Evolutionary conservation across 2,329 filamentous ascomycete species (phyloP), one percentile per base, ranked within the genome.

Genomic region (Fusarium torreyae): DNA sequence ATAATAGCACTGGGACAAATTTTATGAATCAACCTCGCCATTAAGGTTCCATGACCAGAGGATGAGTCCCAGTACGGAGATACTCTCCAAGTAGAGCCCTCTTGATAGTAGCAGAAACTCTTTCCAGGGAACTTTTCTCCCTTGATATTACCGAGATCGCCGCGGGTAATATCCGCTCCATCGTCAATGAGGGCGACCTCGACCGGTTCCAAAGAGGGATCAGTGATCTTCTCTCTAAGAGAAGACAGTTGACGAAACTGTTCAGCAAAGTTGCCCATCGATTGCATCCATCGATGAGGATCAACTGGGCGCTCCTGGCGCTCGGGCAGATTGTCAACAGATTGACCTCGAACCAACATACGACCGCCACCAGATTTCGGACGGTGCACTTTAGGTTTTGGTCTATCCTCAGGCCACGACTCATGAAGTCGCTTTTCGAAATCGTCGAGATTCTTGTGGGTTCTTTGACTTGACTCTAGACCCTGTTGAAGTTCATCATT

Each of bases 21-120:
- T 22, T 48, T 55, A 5, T 38, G 52, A 2, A 55, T 31, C 1
- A 55, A 33, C 2, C 52, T 48, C 0, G 42, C 52, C 52, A 55
- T 55, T 1, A 55, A 15, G 1, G 42, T 55, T 26, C 52, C 42
- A 1, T 55, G 52, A 0, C 52, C 52, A 8, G 42, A 55, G 1
- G 52, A 26, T 1, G 52, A 55, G 4, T 34, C 45, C 52, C 31
- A 55, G 14, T 46, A 54, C 2, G 51, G 40, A 2, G 40, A 34
- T 0, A 54, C 51, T 0, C 51, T 28, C 0, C 31, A 34, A 3
- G 40, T 54, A 7, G 34, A 17, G 0, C 28, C 20, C 3, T 24
- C 51, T 13, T 13, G 14, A 3, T 36, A 43, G 10, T 45, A 24
- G 11, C 44, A 43, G 17, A 54, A 54, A 39, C 51, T 54, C 18